phyloP scores from a whole-genome alignment of 1,284 basidiomycete genomes.

The Pseudozyma sp. region DNA sequence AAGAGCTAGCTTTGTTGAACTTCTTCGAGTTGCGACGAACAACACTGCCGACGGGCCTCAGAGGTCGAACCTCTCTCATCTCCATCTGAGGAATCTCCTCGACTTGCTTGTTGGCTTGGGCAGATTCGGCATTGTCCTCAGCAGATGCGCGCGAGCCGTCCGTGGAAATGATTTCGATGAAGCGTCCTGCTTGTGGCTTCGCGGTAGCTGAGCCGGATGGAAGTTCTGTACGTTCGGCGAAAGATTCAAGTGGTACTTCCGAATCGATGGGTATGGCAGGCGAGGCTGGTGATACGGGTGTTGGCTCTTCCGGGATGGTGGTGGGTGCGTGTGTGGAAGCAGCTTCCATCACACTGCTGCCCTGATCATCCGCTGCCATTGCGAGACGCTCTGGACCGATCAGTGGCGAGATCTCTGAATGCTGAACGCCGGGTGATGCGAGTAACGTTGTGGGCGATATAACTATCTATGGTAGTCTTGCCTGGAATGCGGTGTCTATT shows the following conservation, averaged over 20 bases:
- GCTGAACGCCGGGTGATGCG: not conserved
- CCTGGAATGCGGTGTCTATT: not conserved
- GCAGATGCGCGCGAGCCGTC: slow-evolving; percentile 43
- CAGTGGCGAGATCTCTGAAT: not conserved
- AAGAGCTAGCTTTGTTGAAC: not conserved
- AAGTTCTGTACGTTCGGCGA: not conserved
- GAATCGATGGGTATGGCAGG: slow-evolving; percentile 10
- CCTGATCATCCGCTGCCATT: slow-evolving; percentile 12
- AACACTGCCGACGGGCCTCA: slow-evolving; percentile 4
- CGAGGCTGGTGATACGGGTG: slow-evolving; percentile 22
- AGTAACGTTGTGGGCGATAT: not conserved
- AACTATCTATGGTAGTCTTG: not conserved
- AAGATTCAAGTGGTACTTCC: not conserved
- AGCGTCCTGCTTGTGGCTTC: slow-evolving; percentile 23
- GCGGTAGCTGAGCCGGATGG: not conserved
- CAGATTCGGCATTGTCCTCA: slow-evolving; percentile 14
- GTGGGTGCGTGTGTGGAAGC: slow-evolving; percentile 25
- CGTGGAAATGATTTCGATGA: slow-evolving; percentile 43
- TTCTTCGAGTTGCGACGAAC: slow-evolving; percentile 21
- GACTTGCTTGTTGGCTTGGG: not conserved
- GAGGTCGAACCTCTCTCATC: slow-evolving; percentile 7
- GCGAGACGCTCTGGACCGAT: not conserved
- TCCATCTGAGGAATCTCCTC: slow-evolving; percentile 13
- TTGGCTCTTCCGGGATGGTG: slow-evolving; percentile 37
- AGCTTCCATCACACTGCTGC: slow-evolving; percentile 11